Conservation (phyloP, 139 green algal genomes). For the Spirogloea muscicola region DNA sequence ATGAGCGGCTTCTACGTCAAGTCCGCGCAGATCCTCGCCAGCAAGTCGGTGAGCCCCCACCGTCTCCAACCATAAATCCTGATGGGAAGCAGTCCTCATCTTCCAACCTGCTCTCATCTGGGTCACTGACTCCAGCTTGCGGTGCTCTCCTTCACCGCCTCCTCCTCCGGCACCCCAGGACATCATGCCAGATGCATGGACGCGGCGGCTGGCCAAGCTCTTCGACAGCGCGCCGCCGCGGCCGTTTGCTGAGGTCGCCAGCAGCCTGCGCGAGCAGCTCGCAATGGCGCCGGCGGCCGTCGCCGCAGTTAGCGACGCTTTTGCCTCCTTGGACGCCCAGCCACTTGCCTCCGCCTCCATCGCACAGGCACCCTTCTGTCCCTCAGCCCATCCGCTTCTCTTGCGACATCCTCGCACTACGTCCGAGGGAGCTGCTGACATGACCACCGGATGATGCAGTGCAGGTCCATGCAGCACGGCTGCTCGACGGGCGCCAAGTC, state of each 20-base stretch:
- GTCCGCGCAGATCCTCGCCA: slow-evolving; percentile 34
- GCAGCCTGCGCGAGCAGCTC: slow-evolving; percentile 26
- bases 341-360: slow-evolving; percentile 40
- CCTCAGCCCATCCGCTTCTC: background rate
- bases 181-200: slow-evolving; percentile 47
- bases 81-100: too few relatives aligned
- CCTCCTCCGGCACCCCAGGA: slow-evolving; percentile 4
- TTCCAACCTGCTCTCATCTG: too few relatives aligned
- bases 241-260: slow-evolving; percentile 26
- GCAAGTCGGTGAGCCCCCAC: slow-evolving; percentile 31
- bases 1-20: slow-evolving; percentile 47
- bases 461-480: slow-evolving; percentile 15
- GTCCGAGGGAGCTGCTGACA: too few relatives aligned
- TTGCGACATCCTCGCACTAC: too few relatives aligned
- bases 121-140: too few relatives aligned
- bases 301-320: background rate
- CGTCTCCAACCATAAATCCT: too few relatives aligned
- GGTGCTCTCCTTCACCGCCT: background rate
- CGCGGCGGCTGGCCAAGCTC: slow-evolving; percentile 16
- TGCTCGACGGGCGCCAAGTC: slow-evolving; percentile 10
- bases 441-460: background rate
- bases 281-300: background rate
- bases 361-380: slow-evolving; percentile 11
- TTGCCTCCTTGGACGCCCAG: slow-evolving; percentile 11
- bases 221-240: slow-evolving; percentile 39